These are phyloP conservation scores for Euclidium syriacum DNA, from an alignment of 345 rosid species.

Conservation along the genomic window DNA sequence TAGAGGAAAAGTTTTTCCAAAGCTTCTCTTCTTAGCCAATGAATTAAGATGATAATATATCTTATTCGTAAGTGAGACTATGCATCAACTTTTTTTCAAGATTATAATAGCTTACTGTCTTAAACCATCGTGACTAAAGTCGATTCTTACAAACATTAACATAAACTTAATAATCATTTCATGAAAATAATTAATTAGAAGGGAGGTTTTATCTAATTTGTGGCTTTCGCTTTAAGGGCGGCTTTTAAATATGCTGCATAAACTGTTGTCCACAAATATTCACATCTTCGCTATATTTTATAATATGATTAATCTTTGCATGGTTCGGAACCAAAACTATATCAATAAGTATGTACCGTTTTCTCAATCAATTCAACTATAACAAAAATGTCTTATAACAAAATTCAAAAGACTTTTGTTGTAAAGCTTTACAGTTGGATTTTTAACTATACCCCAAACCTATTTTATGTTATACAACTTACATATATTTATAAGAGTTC, in stretches of 20 bases:
- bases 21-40: background rate
- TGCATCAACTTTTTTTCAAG: background rate
- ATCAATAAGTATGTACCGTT: too few relatives aligned
- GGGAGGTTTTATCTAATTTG: constrained; percentile 10
- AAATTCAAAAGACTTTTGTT: too few relatives aligned
- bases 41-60: background rate
- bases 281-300: background rate
- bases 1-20: background rate
- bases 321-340: too few relatives aligned
- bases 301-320: background rate
- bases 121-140: constrained; percentile 3
- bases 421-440: too few relatives aligned
- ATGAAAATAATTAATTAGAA: background rate
- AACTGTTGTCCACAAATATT: background rate
- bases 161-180: background rate
- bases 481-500: too few relatives aligned
- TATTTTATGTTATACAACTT: too few relatives aligned
- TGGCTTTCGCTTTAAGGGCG: constrained; percentile 23
- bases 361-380: too few relatives aligned
- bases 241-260: background rate
- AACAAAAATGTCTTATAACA: too few relatives aligned
- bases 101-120: background rate
- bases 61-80: constrained; percentile 10
- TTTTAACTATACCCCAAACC: too few relatives aligned
- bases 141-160: background rate